Conservation (phyloP, 1,284 basidiomycete species). For the Porogramme epimiltina region DNA sequence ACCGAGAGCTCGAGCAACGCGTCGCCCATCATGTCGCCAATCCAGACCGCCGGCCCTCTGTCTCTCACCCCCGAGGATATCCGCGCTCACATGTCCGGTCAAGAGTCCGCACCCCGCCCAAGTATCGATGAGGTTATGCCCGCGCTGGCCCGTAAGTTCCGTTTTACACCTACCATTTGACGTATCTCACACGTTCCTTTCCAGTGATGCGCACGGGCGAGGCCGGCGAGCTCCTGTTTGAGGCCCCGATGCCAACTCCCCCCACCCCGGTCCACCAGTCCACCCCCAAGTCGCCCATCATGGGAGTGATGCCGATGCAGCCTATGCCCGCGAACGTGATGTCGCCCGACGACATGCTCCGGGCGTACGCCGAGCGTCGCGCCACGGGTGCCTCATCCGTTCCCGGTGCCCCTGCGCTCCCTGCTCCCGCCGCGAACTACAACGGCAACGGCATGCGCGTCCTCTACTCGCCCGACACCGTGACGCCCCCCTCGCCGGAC, state of each 20-base stretch:
- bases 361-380: constrained; percentile 69
- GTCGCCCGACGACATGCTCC: constrained; percentile 74
- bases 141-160: constrained; percentile 57
- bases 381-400: constrained; percentile 27
- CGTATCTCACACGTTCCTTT: not conserved
- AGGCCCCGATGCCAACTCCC: constrained; percentile 30
- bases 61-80: constrained; percentile 72
- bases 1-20: constrained; percentile 36
- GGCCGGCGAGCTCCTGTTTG: constrained; percentile 44
- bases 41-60: constrained; percentile 67
- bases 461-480: constrained; percentile 35
- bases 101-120: constrained; percentile 26
- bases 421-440: constrained; percentile 31
- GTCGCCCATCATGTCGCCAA: constrained; percentile 53
- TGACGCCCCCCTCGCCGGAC: constrained; percentile 12
- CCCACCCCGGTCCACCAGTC: constrained; percentile 35
- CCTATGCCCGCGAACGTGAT: constrained; percentile 48
- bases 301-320: constrained; percentile 47
- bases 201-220: constrained; percentile 71
- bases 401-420: constrained; percentile 22
- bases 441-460: constrained; percentile 37
- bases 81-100: constrained; percentile 36
- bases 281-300: constrained; percentile 39
- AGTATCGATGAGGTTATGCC: constrained; percentile 61
- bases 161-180: not conserved